Base-by-base conservation (phyloP, 345 rosid species). In the Acer negundo region DNA sequence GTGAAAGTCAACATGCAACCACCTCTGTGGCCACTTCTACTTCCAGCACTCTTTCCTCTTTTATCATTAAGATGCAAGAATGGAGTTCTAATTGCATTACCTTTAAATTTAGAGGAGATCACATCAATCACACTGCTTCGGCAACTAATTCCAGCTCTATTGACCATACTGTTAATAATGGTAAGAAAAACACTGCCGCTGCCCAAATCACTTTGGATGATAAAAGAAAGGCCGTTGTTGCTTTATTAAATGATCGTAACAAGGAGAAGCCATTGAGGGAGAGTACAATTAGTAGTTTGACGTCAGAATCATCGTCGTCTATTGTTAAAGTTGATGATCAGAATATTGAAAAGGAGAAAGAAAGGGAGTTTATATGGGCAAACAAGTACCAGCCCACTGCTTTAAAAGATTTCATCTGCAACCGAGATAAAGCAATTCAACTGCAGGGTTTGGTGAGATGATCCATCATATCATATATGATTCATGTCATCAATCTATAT, bases 211-310 rank as follows among this genome's bases (percentile, higher is more conserved):
- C 49, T 40, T 19, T 20, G 22, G 72, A 53, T 62, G 20, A 13
- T 19, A 4, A 35, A 35, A 73, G 42, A 24, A 63, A 61, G 19
- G 53, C 12, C 1, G 24, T 2, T 5, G 9, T 28, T 66, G 58
- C 67, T 65, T 55, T 56, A 51, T 42, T 12, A 26, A 13, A 76
- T 31, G 69, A 49, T 49, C 59, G 23, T 51, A 20, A 55, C 6
- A 56, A 72, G 70, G 84, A 75, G 94, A 90, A 88, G 90, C 92
- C 89, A 79, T 84, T 90, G 90, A 87, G 88, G 92, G 94, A 90
- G 92, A 88, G 89, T 56, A 20, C n/a, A 19, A 20, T 22, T 56
- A 53, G 5, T 15, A 53, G 59, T 53, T 1, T 53, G 84, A 83
- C 73, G 58, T 72, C 69, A 35, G 70, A 62, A 69, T 47, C 72